These are phyloP conservation scores for Xylariaceae sp. DNA, from an alignment of 2,329 filamentous ascomycete genomes.

Conservation along the genomic window DNA sequence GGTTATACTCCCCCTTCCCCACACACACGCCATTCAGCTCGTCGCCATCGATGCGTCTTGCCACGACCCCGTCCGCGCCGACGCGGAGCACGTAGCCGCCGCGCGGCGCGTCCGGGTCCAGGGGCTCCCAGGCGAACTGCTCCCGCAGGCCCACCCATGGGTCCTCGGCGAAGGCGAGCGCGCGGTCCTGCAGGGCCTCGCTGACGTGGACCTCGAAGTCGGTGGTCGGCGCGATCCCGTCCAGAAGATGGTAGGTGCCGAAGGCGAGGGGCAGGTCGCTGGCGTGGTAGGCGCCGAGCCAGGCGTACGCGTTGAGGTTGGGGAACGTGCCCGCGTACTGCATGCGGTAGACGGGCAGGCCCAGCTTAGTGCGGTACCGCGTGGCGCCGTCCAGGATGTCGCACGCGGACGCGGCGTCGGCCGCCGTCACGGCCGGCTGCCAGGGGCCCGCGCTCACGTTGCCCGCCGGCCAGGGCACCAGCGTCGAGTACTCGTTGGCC, in stretches of 20 bases:
- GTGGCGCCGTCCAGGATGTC: slow-evolving; percentile 5
- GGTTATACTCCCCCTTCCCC: no score
- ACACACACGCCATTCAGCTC: slow-evolving; percentile 19
- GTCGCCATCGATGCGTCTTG: slow-evolving; percentile 16
- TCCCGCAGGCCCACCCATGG: slow-evolving; percentile 17
- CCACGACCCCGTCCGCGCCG: slow-evolving; percentile 15
- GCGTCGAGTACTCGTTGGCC: slow-evolving; percentile 24
- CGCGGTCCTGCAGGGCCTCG: slow-evolving; percentile 20
- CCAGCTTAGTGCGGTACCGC: slow-evolving; percentile 18
- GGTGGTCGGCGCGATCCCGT: slow-evolving; percentile 14
- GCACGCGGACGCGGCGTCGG: slow-evolving; percentile 8
- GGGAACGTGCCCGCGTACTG: slow-evolving; percentile 32
- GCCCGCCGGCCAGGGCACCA: slow-evolving; percentile 20
- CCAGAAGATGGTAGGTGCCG: slow-evolving; percentile 26
- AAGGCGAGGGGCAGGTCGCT: slow-evolving; percentile 30
- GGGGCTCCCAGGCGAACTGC: slow-evolving; percentile 4
- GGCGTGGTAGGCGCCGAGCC: slow-evolving; percentile 35
- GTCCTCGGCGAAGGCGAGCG: slow-evolving; percentile 19
- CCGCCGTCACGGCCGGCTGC: slow-evolving; percentile 8
- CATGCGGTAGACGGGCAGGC: slow-evolving; percentile 30
- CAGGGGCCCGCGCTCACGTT: slow-evolving; percentile 23
- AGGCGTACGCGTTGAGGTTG: slow-evolving; percentile 29
- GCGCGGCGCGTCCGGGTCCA: slow-evolving; percentile 3
- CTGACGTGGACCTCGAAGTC: slow-evolving; percentile 16
- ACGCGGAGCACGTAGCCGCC: slow-evolving; percentile 19